Evolutionary conservation across 805 yeast genomes (phyloP).

Genomic region (Ogataea glucozyma): DNA sequence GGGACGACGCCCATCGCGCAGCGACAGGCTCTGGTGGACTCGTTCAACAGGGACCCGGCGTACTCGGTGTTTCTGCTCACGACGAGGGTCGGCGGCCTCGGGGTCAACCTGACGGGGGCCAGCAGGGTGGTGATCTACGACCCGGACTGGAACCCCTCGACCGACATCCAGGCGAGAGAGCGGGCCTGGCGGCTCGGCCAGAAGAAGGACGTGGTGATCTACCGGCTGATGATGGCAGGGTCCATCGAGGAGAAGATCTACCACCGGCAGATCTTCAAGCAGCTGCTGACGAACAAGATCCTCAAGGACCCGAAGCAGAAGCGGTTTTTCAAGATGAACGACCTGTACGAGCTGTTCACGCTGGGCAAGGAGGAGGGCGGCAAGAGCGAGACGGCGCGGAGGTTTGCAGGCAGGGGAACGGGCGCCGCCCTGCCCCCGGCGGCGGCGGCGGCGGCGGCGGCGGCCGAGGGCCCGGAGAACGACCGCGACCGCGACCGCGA

Average conservation of each 20-base stretch:
- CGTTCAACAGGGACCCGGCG: constrained; percentile 62
- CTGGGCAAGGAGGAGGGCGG: constrained; percentile 70
- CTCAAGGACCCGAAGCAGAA: constrained; percentile 94
- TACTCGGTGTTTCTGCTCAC: constrained; percentile 77
- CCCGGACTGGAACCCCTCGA: constrained; percentile 99
- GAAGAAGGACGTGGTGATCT: constrained; percentile 86
- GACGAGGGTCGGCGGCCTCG: constrained; percentile 94
- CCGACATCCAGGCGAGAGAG: constrained; percentile 95
- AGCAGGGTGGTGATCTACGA: constrained; percentile 91
- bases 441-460: background rate
- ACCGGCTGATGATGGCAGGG: constrained; percentile 90
- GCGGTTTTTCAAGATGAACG: constrained; percentile 89
- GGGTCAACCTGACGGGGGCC: constrained; percentile 93
- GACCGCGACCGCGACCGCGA: constrained; percentile 26
- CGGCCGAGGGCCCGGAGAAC: constrained; percentile 40
- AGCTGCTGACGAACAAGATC: constrained; percentile 88
- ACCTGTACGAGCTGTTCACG: constrained; percentile 84
- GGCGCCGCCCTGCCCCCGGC: background rate
- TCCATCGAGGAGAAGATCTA: constrained; percentile 96
- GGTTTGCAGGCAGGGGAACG: constrained; percentile 47
- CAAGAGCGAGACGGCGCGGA: constrained; percentile 56
- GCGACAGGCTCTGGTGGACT: constrained; percentile 79
- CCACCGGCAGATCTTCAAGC: constrained; percentile 95
- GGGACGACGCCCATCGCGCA: constrained; percentile 82
- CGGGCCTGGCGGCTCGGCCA: constrained; percentile 98